Base-by-base conservation (phyloP, 1,284 basidiomycete genomes). In the Thecaphora thlaspeos region DNA sequence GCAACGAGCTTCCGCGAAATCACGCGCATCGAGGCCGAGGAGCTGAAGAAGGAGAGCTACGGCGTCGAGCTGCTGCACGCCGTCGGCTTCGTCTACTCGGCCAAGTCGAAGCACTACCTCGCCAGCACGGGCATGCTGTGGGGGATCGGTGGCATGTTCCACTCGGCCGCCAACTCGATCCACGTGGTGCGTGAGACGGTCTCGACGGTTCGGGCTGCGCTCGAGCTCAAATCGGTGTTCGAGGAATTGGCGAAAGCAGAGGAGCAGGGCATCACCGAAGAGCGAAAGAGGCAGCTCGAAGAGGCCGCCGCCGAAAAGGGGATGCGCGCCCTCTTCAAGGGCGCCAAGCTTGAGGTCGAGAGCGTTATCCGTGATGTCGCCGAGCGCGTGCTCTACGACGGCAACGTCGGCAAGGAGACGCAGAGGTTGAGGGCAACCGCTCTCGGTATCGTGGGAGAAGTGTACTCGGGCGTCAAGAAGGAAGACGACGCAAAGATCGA, bases 301-400 rank as follows among this genome's bases (percentile, higher is more conserved):
- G 94, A 98, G 72, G 88, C 91, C 74, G 94, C 94, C 1, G 92
- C 95, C 0, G 91, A 95, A 81, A 97, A 97, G 48, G 68, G 65
- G 3, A 74, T 76, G 69, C 65, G 70, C 15, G 74, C 77, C 0
- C 43, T 78, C 23, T 78, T 78, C 55, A 78, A 78, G 52, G 91
- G 93, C 4, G 88, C 93, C 23, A 96, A 95, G 76, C 85, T 97
- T 18, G 94, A 97, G 78, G 86, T 97, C 45, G 93, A 98, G 78
- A 89, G 88, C 17, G 87, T 98, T 28, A 82, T 98, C 11, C 85
- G 94, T 34, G 94, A 97, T 78, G 90, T 90, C 0, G 93, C 91
- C 76, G 94, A 98, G 70, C 84, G 86, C 19, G 84, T 97, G 17
- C 82, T 99, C 4, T 79, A 80, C 21, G 82, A 84, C 42, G 70